A percentile compares a stretch with the other conserved stretches of the same genome.
Evolutionary conservation across 305 asterid genomes (phyloP).

Genomic region (Fraxinus greggii): DNA sequence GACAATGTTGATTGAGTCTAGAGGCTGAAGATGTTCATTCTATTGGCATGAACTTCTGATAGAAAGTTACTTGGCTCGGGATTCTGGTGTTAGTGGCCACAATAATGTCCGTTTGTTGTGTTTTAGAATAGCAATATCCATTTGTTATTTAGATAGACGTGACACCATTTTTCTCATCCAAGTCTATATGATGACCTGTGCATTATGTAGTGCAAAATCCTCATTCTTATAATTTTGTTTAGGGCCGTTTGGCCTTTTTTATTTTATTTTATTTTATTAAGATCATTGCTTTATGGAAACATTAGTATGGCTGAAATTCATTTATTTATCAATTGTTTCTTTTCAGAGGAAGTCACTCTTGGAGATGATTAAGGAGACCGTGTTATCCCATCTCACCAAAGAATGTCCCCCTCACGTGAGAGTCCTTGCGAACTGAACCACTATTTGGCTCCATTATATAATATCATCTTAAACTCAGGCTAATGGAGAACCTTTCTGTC

Average conservation of each 20-base stretch:
- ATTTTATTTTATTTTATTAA: not conserved
- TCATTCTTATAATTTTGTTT: slow-evolving; percentile 1
- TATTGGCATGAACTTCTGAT: not conserved
- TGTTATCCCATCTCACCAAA: slow-evolving; percentile 87
- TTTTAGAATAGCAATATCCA: not conserved
- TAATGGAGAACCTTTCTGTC: slow-evolving; percentile 21
- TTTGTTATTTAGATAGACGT: not conserved
- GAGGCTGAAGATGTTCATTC: not conserved
- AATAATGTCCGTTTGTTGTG: not conserved
- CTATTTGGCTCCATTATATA: not conserved
- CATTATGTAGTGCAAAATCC: not conserved
- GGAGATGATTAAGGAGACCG: slow-evolving; percentile 97
- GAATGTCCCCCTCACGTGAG: slow-evolving; percentile 89
- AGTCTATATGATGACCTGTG: not conserved
- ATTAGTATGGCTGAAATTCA: slow-evolving; percentile 18
- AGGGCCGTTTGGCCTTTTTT: not conserved
- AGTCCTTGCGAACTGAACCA: slow-evolving; percentile 22
- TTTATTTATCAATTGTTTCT: slow-evolving; percentile 23
- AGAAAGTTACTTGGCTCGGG: not conserved
- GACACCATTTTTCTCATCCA: not conserved
- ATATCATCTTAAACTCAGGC: slow-evolving; percentile 12
- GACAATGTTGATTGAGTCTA: not conserved
- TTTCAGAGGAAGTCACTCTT: slow-evolving; percentile 83
- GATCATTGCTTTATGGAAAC: slow-evolving; percentile 18
- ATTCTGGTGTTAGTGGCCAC: not conserved